Conservation (phyloP, 306 rosid species). For the Lathyrus oleraceus region DNA sequence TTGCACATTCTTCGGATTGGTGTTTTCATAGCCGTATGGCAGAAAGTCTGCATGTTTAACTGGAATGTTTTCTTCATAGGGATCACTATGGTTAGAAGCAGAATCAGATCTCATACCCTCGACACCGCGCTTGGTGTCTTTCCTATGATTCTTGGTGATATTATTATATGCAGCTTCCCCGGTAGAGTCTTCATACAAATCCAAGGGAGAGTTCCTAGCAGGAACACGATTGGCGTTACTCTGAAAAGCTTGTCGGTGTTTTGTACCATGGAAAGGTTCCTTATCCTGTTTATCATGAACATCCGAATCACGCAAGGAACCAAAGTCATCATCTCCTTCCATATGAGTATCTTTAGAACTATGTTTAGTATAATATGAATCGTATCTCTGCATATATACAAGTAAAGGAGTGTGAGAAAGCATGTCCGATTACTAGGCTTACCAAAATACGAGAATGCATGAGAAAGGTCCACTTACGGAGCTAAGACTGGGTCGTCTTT, state of each 20-base stretch:
- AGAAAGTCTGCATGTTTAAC: conserved; percentile 45
- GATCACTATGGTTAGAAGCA: conserved; percentile 55
- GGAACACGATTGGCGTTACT: conserved; percentile 43
- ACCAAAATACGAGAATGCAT: conserved; percentile 27
- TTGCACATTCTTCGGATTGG: conserved; percentile 44
- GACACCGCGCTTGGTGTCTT: conserved; percentile 49
- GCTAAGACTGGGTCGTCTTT: conserved; percentile 57
- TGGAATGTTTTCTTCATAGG: conserved; percentile 49
- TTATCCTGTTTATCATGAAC: conserved; percentile 62
- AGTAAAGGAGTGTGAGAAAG: conserved; percentile 30
- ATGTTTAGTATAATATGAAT: conserved; percentile 53
- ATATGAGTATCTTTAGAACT: conserved; percentile 60
- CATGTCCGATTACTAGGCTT: conserved; percentile 20
- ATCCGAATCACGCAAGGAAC: conserved; percentile 53
- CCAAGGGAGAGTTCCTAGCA: conserved; percentile 62
- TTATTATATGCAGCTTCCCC: conserved; percentile 56
- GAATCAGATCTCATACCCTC: conserved; percentile 61
- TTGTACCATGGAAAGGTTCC: conserved; percentile 45
- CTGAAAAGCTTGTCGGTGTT: conserved; percentile 45
- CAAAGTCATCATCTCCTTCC: conserved; percentile 60
- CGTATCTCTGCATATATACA: conserved; percentile 60
- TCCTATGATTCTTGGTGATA: conserved; percentile 50
- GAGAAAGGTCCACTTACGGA: conserved; percentile 64
- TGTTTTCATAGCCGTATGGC: conserved; percentile 43
- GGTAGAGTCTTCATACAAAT: conserved; percentile 60